Percentiles rank a stretch among this genome's conserved stretches.
phyloP scores from a whole-genome alignment of 192 early-diverging fungal genomes.

The Coemansia sp. region DNA sequence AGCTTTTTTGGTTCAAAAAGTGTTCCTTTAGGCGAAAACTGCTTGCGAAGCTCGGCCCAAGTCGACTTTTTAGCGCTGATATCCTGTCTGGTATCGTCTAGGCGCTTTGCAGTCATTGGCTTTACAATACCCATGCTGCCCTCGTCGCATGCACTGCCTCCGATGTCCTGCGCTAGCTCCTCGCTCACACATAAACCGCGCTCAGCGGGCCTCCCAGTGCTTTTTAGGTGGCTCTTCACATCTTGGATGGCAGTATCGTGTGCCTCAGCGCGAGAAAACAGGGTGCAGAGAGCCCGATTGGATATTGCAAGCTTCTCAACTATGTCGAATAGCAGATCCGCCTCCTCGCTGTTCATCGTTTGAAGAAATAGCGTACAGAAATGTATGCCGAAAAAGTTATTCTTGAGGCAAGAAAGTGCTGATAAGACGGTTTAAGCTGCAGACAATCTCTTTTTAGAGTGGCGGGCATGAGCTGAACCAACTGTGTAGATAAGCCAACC shows the following conservation, averaged over 20 bases:
- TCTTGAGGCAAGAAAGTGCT: too few relatives aligned
- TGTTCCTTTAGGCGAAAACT: not conserved
- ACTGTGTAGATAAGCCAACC: too few relatives aligned
- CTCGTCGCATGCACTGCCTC: not conserved
- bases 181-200: not conserved
- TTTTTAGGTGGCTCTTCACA: not conserved
- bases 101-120: not conserved
- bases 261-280: not conserved
- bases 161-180: not conserved
- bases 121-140: not conserved
- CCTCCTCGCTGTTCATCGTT: not conserved
- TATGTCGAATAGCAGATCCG: not conserved
- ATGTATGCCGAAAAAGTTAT: not conserved
- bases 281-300: not conserved
- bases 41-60: not conserved
- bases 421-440: too few relatives aligned
- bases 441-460: too few relatives aligned
- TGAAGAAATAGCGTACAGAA: not conserved
- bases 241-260: not conserved
- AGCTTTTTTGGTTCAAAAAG: not conserved
- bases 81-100: not conserved
- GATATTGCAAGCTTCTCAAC: not conserved
- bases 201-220: not conserved
- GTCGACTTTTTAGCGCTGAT: not conserved
- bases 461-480: too few relatives aligned